These are phyloP conservation scores for Cordyceps fumosorosea DNA, from an alignment of 2,329 filamentous ascomycete species.

Conservation along the genomic window DNA sequence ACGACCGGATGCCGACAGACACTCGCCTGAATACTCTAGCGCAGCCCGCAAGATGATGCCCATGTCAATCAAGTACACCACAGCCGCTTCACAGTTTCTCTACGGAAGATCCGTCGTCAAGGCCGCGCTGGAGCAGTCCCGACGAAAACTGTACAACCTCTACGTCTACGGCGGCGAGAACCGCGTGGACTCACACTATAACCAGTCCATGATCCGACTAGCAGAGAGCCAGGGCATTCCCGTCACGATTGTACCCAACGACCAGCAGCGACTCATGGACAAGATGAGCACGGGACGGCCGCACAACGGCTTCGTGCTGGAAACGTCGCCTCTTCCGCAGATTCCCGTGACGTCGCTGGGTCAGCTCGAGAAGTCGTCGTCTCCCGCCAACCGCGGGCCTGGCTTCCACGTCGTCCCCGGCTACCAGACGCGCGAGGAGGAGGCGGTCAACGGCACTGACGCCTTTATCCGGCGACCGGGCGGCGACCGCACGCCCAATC, in stretches of 20 bases:
- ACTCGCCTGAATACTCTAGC: not conserved
- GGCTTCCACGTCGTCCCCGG: conserved; percentile 56
- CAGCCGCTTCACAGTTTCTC: conserved; percentile 83
- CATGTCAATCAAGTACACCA: conserved; percentile 53
- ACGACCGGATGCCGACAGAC: not conserved
- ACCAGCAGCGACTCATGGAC: conserved; percentile 65
- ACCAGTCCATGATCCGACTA: conserved; percentile 37
- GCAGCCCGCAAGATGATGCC: conserved; percentile 25
- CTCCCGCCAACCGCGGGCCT: conserved; percentile 21
- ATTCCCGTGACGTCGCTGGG: conserved; percentile 57
- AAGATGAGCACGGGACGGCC: conserved; percentile 77
- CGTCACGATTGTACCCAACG: conserved; percentile 51
- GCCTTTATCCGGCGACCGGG: conserved; percentile 36
- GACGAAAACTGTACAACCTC: conserved; percentile 74
- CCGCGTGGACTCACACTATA: conserved; percentile 41
- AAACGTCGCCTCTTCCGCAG: conserved; percentile 75
- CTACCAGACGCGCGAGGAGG: conserved; percentile 69
- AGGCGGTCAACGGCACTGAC: conserved; percentile 61
- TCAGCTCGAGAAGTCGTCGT: conserved; percentile 33
- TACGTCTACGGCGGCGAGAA: conserved; percentile 64
- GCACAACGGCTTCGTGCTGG: conserved; percentile 85
- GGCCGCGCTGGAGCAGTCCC: conserved; percentile 61
- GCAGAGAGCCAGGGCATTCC: conserved; percentile 45
- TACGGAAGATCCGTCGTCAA: conserved; percentile 79
- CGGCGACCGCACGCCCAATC: conserved; percentile 39